Base-by-base conservation (phyloP, 495 filamentous ascomycete genomes). In the Aspergillus saccharolyticus region DNA sequence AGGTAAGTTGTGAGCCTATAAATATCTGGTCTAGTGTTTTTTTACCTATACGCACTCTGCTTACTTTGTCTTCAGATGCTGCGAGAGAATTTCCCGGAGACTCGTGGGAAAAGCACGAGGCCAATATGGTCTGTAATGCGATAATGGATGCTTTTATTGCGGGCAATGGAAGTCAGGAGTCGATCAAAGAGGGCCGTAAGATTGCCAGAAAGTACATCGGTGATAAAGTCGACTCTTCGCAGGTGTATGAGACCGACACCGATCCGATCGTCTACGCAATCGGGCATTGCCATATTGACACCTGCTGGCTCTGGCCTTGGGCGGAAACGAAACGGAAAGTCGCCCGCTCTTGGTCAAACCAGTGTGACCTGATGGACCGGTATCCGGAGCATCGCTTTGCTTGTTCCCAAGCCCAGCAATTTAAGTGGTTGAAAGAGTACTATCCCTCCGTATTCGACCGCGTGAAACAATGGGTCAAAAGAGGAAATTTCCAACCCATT, bases 321-420 rank as follows among this genome's bases (percentile, higher is more conserved):
- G 94, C 90, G n/a, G 94, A 98, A 78, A 98, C 94, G 0, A 97
- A 96, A 70, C 87, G 94, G 57, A 98, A 98, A 76, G 86, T 97
- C 7, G 94, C 90, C 21, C 84, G 94, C 19, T 97, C 93, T 1
- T 98, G 94, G 93, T 89, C 91, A 2, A 96, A 89, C 67, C 94
- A 98, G 67, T 96, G 91, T 67, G 86, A 93, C 64, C 75, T 98
- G 45, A 87, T 98, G 76, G 94, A 98, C 33, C 83, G 89, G 4
- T 98, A 97, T 60, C 90, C 93, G 0, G 94, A 98, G 71, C 87
- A 95, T 63, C 85, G 91, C 19, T 98, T 98, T 74, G 83, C 88
- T 42, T 88, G 85, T 63, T 96, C 93, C 0, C 91, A 95, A 63
- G 94, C 93, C 10, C 94, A 98, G 64, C 94, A 98, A 66, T 98